phyloP scores from a whole-genome alignment of 164 flowering plant species.

The Magnolia changhungtana region DNA sequence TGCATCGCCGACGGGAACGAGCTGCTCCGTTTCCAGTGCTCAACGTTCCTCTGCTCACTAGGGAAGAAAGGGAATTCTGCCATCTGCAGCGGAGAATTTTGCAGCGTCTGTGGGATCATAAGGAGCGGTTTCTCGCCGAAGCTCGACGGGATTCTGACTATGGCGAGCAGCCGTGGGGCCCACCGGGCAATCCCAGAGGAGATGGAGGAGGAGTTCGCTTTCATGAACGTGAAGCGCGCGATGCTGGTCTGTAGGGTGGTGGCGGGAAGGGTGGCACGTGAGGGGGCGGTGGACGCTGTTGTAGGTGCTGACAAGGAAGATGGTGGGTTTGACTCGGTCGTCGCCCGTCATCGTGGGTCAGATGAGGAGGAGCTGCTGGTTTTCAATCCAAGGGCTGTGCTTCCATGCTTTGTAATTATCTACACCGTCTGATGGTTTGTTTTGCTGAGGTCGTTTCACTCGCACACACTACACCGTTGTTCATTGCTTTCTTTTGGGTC shows the following conservation, averaged over 20 bases:
- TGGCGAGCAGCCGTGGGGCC: conserved; percentile 59
- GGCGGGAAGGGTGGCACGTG: conserved; percentile 79
- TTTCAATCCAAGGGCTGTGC: conserved; percentile 83
- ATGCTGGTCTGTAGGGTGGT: conserved; percentile 85
- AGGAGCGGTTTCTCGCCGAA: conserved; percentile 70
- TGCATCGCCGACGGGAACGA: conserved; percentile 91
- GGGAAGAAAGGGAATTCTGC: conserved; percentile 49
- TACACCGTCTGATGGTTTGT: conserved; percentile 33
- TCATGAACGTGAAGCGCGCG: conserved; percentile 80
- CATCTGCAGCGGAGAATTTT: conserved; percentile 50
- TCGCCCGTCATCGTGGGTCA: conserved; percentile 16
- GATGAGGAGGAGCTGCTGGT: conserved; percentile 70
- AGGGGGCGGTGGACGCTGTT: conserved; percentile 15
- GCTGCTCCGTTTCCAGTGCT: conserved; percentile 72
- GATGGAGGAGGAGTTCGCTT: conserved; percentile 71
- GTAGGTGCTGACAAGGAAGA: conserved; percentile 36
- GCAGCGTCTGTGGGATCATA: conserved; percentile 75
- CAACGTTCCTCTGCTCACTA: conserved; percentile 64
- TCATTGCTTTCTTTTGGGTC: not conserved
- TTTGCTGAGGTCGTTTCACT: not conserved
- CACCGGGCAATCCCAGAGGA: conserved; percentile 76
- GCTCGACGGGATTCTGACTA: conserved; percentile 73
- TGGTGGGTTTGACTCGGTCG: conserved; percentile 66
- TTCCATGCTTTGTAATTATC: conserved; percentile 87
- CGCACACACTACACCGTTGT: not conserved